Evolutionary conservation across 2,329 filamentous ascomycete species (phyloP).

Genomic region (Scorias spongiosa): DNA sequence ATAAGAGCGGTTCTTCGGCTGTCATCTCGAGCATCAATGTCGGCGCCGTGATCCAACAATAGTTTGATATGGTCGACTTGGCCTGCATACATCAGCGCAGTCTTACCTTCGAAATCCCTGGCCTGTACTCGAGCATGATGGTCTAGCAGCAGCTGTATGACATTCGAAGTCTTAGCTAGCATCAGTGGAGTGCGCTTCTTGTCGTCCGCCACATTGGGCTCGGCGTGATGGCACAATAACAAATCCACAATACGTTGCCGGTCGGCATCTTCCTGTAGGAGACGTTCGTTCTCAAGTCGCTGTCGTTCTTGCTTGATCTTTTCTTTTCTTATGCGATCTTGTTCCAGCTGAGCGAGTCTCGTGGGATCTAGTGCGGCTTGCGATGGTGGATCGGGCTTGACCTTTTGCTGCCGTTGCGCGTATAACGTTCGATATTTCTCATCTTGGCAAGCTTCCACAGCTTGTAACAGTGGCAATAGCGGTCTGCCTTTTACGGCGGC

Average conservation of each 20-base stretch:
- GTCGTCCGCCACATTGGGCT: slow-evolving; percentile 20
- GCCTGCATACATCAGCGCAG: slow-evolving; percentile 3
- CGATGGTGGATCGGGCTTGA: too few relatives aligned
- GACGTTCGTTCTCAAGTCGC: too few relatives aligned
- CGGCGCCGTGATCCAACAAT: slow-evolving; percentile 3
- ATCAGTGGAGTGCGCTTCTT: slow-evolving; percentile 26
- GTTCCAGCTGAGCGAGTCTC: too few relatives aligned
- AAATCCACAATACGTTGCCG: background rate
- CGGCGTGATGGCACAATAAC: background rate
- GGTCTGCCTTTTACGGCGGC: too few relatives aligned
- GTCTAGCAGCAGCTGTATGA: slow-evolving; percentile 17
- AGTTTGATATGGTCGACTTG: background rate
- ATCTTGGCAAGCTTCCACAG: too few relatives aligned
- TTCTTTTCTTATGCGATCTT: too few relatives aligned
- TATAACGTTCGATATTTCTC: too few relatives aligned
- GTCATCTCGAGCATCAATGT: slow-evolving; percentile 21
- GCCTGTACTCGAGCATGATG: slow-evolving; percentile 16
- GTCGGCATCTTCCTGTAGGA: too few relatives aligned
- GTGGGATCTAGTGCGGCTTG: too few relatives aligned
- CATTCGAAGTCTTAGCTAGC: slow-evolving; percentile 7
- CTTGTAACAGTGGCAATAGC: too few relatives aligned
- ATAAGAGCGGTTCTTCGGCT: slow-evolving; percentile 18
- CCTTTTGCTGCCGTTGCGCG: too few relatives aligned
- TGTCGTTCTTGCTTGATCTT: too few relatives aligned
- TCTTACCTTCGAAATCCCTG: slow-evolving; percentile 1